Base-by-base conservation (phyloP, 148 eudicot genomes). In the Fagopyrum tataricum region DNA sequence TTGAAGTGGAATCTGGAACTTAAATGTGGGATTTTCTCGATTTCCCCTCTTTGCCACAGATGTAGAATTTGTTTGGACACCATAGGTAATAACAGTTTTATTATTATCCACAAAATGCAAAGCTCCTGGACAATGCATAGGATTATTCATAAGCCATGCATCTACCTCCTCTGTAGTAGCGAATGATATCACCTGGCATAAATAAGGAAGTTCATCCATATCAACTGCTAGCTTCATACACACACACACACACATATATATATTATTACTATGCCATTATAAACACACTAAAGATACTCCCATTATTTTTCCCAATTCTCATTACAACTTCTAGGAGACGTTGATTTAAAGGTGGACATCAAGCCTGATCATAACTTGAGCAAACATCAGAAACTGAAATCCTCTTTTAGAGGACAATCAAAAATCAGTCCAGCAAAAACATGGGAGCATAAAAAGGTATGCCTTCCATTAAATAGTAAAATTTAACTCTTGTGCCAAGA, bases 1-100 rank as follows among this genome's bases (percentile, higher is more conserved):
- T 79, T 95, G 99, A 77, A 95, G 90, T 72, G 99, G 99, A 72
- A 95, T 82, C 85, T 90, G 99, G 81, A 91, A 87, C 70, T 90
- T 90, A 76, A 95, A 85, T 47, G 96, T 88, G 73, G 96, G 97
- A 76, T 95, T 97, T 81, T 91, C 96, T 75, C 42, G 80, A 4
- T 75, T 72, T 20, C 96, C 97, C 80, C 92, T 84, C 74, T 75
- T 84, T n/a, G 31, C 67, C 39, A 83, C 79, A 17, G 88, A 78
- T 44, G 98, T 89, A 72, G 98, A 91, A 80, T 95, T 91, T 68
- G 97, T 90, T 78, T 95, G 97, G 78, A 95, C 10, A 37, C 99
- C 99, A 77, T 95, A 95, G 81, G 87, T 90, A 55, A 95, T 92
- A 26, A 86, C 75, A 44, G 89, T 82, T 18, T 77, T 81, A 88